Conservation (phyloP, 1,284 basidiomycete species). For the Heterobasidion irregulare region DNA sequence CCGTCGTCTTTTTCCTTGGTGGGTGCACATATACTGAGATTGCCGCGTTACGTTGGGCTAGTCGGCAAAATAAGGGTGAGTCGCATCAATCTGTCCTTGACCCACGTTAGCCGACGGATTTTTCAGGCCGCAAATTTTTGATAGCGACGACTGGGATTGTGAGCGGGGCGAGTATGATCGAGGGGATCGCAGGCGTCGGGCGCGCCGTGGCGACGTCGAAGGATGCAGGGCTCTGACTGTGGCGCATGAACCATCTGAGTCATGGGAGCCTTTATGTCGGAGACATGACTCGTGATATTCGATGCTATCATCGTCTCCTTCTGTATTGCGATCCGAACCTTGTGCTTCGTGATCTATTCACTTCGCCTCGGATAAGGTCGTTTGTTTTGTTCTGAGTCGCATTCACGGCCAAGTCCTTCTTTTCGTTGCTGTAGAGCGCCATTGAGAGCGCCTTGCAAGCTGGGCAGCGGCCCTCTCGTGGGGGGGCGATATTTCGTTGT, state of each 20-base stretch:
- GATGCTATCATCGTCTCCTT: no score
- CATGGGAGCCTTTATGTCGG: background rate
- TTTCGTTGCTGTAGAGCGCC: background rate
- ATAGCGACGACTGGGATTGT: constrained; percentile 87
- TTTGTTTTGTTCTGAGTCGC: background rate
- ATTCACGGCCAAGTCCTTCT: background rate
- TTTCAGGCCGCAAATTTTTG: constrained; percentile 70
- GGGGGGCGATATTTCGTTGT: no score
- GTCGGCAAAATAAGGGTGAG: constrained; percentile 71
- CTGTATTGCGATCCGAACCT: no score
- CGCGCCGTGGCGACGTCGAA: constrained; percentile 16
- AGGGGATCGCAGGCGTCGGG: constrained; percentile 50
- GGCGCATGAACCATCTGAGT: background rate
- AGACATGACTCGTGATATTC: no score
- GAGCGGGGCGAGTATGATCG: constrained; percentile 66
- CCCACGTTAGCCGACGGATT: background rate
- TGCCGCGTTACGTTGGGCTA: constrained; percentile 88
- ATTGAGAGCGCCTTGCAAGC: background rate
- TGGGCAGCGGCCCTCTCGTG: background rate
- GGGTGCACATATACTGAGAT: constrained; percentile 98
- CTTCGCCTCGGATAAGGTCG: background rate
- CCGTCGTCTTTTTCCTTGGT: constrained; percentile 96
- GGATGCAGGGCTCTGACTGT: constrained; percentile 23
- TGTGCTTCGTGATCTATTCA: background rate
- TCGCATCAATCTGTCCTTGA: constrained; percentile 9